Evolutionary conservation across 1,284 basidiomycete genomes (phyloP).

Genomic region (Sanghuangporus sanghuang): DNA sequence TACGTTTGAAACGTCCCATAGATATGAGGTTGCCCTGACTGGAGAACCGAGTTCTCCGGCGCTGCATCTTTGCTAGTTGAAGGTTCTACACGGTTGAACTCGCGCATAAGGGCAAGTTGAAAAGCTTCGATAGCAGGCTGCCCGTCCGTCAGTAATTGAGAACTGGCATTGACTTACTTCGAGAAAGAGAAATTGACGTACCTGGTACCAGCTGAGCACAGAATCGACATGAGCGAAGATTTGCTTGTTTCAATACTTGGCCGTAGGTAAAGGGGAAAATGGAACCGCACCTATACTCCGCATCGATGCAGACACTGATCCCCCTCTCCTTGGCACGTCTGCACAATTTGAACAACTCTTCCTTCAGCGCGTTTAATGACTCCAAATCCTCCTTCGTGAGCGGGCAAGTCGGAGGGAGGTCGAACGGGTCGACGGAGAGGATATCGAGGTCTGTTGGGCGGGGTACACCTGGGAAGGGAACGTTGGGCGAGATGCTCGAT

Average conservation of each 20-base stretch:
- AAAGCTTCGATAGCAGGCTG: conserved; percentile 80
- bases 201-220: conserved; percentile 59
- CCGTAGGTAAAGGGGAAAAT: background rate
- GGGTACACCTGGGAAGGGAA: conserved; percentile 66
- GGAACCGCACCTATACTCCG: conserved; percentile 63
- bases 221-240: background rate
- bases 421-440: conserved; percentile 23
- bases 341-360: conserved; percentile 57
- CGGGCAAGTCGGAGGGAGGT: conserved; percentile 20
- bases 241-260: background rate
- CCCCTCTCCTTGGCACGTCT: conserved; percentile 51
- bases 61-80: conserved; percentile 9
- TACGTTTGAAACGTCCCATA: conserved; percentile 88
- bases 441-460: conserved; percentile 45
- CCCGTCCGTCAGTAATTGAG: background rate
- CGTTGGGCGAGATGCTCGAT: conserved; percentile 29
- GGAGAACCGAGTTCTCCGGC: conserved; percentile 3
- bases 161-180: background rate
- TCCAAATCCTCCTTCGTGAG: conserved; percentile 51
- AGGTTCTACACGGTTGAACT: conserved; percentile 59
- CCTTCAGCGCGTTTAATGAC: conserved; percentile 54
- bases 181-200: conserved; percentile 18
- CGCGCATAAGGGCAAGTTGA: conserved; percentile 66
- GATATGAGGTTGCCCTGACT: conserved; percentile 52
- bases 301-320: conserved; percentile 72